phyloP scores from a whole-genome alignment of 306 rosid species.

The Corylus americana region DNA sequence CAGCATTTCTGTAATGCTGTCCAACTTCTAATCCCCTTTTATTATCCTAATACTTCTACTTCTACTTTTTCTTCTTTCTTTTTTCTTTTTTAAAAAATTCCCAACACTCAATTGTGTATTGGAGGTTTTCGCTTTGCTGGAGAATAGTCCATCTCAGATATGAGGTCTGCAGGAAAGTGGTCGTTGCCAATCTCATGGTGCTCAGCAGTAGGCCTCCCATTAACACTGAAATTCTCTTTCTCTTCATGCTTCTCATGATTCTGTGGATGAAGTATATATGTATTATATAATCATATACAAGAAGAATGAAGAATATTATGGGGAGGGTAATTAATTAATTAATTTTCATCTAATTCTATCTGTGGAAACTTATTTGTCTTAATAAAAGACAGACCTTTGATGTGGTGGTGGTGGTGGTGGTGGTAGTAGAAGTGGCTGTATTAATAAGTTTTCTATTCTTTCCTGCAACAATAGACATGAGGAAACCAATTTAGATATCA shows the following conservation, averaged over 20 bases:
- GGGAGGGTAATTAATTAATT: background rate
- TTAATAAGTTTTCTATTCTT: constrained; percentile 41
- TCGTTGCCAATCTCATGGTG: background rate
- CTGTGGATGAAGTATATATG: constrained; percentile 22
- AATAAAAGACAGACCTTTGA: constrained; percentile 40
- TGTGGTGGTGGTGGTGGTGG: constrained; percentile 26
- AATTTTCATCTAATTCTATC: background rate
- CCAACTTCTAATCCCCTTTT: constrained; percentile 4
- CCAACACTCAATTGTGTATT: constrained; percentile 44
- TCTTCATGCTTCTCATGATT: constrained; percentile 23
- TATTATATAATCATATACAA: background rate
- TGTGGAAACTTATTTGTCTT: background rate
- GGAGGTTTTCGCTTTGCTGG: constrained; percentile 58
- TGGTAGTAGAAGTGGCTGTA: constrained; percentile 35
- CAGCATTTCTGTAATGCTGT: constrained; percentile 55
- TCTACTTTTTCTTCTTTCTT: background rate
- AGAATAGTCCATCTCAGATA: constrained; percentile 63
- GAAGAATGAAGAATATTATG: background rate
- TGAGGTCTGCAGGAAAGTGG: constrained; percentile 27
- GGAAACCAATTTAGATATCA: constrained; percentile 17
- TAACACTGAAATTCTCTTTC: constrained; percentile 4
- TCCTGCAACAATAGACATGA: constrained; percentile 48
- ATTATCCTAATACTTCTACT: background rate
- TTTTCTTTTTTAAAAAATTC: background rate
- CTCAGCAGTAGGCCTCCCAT: constrained; percentile 15